Conservation (phyloP, 192 early-diverging fungal species). For the Linnemannia zychae region DNA sequence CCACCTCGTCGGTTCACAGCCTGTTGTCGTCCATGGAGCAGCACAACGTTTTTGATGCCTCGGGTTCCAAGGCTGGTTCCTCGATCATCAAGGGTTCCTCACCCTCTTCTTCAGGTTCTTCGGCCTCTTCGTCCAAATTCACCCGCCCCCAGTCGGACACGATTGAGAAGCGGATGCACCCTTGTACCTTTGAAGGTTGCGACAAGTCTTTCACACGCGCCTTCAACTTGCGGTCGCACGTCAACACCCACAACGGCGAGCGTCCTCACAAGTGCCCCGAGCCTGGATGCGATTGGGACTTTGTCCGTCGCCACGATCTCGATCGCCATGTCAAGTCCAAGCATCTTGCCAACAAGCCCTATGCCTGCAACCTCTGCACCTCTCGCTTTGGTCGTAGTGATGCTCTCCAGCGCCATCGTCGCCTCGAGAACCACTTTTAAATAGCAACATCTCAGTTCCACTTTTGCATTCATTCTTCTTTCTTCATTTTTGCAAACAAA, state of each 20-base stretch:
- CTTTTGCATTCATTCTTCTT: not conserved
- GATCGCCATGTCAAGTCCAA: slow-evolving; percentile 77
- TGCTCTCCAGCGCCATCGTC: slow-evolving; percentile 77
- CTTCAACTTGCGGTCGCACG: slow-evolving; percentile 90
- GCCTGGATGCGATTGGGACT: slow-evolving; percentile 73
- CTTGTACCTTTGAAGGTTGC: slow-evolving; percentile 68
- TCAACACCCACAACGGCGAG: slow-evolving; percentile 82
- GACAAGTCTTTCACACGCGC: slow-evolving; percentile 85
- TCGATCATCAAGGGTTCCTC: not conserved
- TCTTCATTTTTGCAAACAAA: not conserved
- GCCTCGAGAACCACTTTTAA: slow-evolving; percentile 51
- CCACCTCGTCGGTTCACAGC: slow-evolving; percentile 47
- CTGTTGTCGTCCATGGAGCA: slow-evolving; percentile 10
- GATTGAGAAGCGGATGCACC: slow-evolving; percentile 53
- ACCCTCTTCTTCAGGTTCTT: slow-evolving; percentile 15
- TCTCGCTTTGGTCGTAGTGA: slow-evolving; percentile 82
- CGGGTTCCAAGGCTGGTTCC: slow-evolving; percentile 4
- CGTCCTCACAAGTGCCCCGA: slow-evolving; percentile 78
- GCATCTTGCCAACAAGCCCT: slow-evolving; percentile 72
- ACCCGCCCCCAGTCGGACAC: slow-evolving; percentile 24
- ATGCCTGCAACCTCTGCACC: slow-evolving; percentile 71
- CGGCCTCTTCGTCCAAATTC: slow-evolving; percentile 12
- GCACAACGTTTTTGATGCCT: not conserved
- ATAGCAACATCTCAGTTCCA: not conserved
- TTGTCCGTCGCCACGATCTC: slow-evolving; percentile 84